These are phyloP conservation scores for Cenchrus fungigraminus DNA, from an alignment of 176 grass and related monocot genomes.

Conservation along the genomic window DNA sequence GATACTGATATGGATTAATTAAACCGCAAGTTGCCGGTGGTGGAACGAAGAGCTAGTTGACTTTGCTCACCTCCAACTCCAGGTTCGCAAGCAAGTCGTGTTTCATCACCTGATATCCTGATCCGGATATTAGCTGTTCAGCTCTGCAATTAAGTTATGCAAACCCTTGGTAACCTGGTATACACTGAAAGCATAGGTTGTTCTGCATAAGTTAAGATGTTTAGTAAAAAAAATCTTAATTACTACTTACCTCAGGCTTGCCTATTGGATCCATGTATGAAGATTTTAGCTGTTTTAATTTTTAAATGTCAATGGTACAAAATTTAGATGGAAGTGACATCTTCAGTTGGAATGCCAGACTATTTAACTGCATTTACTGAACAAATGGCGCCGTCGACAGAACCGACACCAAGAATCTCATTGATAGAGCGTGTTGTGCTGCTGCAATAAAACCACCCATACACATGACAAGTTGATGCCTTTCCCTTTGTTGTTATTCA, in stretches of 20 bases:
- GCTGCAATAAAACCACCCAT: conserved; percentile 18
- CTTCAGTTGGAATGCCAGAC: background rate
- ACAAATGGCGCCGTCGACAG: no score
- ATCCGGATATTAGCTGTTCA: background rate
- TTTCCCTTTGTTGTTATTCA: background rate
- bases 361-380: background rate
- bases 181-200: no score
- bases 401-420: background rate
- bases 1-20: no score
- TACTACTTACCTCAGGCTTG: no score
- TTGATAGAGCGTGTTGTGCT: background rate
- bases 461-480: background rate
- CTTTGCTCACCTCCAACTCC: background rate
- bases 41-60: no score
- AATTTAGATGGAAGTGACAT: background rate
- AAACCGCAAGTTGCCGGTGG: no score
- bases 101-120: no score
- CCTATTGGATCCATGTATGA: background rate
- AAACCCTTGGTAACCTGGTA: no score
- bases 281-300: background rate
- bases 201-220: no score
- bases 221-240: no score
- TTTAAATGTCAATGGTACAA: background rate
- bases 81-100: background rate
- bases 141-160: no score